Conservation (phyloP, 2,329 filamentous ascomycete genomes). For the Fusarium sp. region DNA sequence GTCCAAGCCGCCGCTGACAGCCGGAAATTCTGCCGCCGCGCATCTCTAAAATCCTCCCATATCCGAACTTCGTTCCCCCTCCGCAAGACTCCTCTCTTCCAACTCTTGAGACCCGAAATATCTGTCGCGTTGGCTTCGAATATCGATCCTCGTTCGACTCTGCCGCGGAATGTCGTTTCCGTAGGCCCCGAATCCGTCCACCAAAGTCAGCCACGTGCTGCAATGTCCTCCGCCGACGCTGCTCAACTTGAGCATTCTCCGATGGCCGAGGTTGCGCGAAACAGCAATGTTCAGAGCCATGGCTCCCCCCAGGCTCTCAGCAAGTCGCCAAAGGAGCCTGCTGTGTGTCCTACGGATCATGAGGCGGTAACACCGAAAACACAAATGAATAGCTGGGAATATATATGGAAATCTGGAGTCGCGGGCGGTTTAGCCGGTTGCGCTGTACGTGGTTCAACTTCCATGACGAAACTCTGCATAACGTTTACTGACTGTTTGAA, state of each 20-base stretch:
- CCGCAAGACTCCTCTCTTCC: constrained; percentile 25
- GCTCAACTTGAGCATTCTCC: constrained; percentile 71
- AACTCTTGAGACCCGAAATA: constrained; percentile 1
- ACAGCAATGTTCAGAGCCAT: constrained; percentile 52
- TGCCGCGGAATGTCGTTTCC: constrained; percentile 48
- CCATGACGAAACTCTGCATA: neutral
- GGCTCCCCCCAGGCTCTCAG: constrained; percentile 37
- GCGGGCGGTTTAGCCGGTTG: constrained; percentile 94
- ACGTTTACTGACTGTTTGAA: constrained; percentile 23
- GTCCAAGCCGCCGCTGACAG: constrained; percentile 47
- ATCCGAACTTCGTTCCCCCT: constrained; percentile 29
- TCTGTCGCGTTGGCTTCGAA: constrained; percentile 23
- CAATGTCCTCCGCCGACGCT: constrained; percentile 71
- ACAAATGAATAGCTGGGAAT: constrained; percentile 80
- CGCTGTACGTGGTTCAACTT: constrained; percentile 73
- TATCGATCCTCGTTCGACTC: constrained; percentile 5
- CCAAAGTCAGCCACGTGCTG: constrained; percentile 48
- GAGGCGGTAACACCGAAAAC: constrained; percentile 60
- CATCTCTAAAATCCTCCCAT: constrained; percentile 45
- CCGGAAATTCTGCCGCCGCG: constrained; percentile 50
- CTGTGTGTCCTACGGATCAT: constrained; percentile 67
- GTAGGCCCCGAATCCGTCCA: constrained; percentile 35
- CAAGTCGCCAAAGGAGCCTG: constrained; percentile 54
- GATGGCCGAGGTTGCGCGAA: constrained; percentile 67
- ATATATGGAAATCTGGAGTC: constrained; percentile 85